Percentiles rank a stretch among this genome's conserved stretches.
These are phyloP conservation scores for Tuber melanosporum DNA, from an alignment of 495 filamentous ascomycete genomes.

Conservation along the genomic window DNA sequence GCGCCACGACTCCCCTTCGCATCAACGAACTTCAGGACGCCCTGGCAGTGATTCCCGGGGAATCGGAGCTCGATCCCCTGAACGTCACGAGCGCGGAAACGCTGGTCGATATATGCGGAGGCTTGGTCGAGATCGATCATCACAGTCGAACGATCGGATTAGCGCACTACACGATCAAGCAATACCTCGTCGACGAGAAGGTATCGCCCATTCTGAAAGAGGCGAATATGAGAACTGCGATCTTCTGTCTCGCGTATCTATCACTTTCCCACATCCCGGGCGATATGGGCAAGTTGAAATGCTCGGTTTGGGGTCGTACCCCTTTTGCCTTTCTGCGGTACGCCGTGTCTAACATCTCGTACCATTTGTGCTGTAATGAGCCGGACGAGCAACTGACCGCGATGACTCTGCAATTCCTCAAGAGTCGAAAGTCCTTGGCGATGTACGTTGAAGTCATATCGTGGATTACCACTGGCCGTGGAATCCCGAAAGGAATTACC, in stretches of 20 bases:
- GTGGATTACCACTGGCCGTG: background rate
- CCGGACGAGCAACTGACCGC: background rate
- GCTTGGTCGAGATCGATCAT: conserved; percentile 26
- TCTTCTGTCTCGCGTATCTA: background rate
- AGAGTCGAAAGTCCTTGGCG: background rate
- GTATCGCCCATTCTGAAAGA: background rate
- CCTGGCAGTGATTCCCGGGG: conserved; percentile 11
- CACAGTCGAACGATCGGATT: conserved; percentile 15
- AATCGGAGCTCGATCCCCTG: conserved; percentile 17
- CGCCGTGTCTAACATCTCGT: background rate
- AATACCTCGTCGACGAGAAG: conserved; percentile 21
- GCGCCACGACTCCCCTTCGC: conserved; percentile 14
- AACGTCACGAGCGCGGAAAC: conserved; percentile 8
- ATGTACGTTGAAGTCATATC: background rate
- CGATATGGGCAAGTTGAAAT: background rate
- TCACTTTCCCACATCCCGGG: background rate
- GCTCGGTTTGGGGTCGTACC: background rate
- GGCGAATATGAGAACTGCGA: background rate
- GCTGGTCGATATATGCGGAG: conserved; percentile 25
- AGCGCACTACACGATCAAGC: conserved; percentile 30
- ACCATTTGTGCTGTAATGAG: background rate
- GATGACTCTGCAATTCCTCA: background rate
- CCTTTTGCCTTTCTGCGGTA: background rate
- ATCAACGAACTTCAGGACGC: conserved; percentile 28
- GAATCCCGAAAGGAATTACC: background rate